Base-by-base conservation (phyloP, 2,329 filamentous ascomycete genomes). In the Alternaria novae-zelandiae region DNA sequence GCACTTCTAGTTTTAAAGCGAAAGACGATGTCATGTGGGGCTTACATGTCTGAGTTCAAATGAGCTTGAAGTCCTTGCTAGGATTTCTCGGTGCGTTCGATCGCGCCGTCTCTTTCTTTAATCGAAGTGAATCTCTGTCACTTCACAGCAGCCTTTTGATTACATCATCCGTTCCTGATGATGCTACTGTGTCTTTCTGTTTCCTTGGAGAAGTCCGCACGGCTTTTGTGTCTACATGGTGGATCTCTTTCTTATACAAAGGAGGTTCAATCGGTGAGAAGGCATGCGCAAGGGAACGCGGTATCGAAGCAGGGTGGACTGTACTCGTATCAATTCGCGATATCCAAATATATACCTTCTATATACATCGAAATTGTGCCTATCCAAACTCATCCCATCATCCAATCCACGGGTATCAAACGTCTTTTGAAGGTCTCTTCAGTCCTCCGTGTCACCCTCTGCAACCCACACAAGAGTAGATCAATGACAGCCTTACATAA, bases 401-500 rank as follows among this genome's bases (percentile, higher is more conserved):
- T 51, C 13, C 30, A n/a, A 23, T 32, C 30, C 28, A n/a, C 12
- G 49, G 49, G 49, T 53, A 36, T 53, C 49, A 53, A 53, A 13
- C 6, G 44, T 46, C 20, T 5, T 17, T 21, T 32, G 20, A 23
- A 41, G 2, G 36, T 17, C 20, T n/a, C 30, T 25, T 3, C 9
- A 41, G 5, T 30, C 49, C 28, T 53, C 30, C 49, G 17, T 36
- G 6, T 17, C 20, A 41, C 23, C 20, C 17, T 5, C 30, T 12
- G 1, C 28, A n/a, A 17, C 13, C 20, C 41, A 30, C 28, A 36
- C 28, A 53, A n/a, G 30, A 41, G 12, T 17, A 36, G 20, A 23
- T 13, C 49, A 25, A 25, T 5, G 6, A 15, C 9, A 15, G 13
- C 49, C 13, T 53, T 67, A 95, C 91, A 94, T 94, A 73, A 95